Base-by-base conservation (phyloP, 1,284 basidiomycete species). In the Ceratobasidium sp. region DNA sequence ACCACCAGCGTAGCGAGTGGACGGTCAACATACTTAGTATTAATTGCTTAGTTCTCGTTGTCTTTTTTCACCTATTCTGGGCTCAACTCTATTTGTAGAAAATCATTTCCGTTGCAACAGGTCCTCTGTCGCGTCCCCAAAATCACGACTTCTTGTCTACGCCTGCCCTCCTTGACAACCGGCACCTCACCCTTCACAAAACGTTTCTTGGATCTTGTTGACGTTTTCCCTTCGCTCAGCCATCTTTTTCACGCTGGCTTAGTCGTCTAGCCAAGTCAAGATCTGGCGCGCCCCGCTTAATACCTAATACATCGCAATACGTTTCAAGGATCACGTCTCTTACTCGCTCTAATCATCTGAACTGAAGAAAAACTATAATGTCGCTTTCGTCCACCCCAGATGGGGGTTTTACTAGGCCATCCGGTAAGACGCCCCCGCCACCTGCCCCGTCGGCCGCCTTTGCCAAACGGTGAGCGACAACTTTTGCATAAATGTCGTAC, bases 361-460 rank as follows among this genome's bases (percentile, higher is more conserved):
- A 62, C 37, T 73, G 69, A 73, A 73, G 37, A 43, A 63, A 73
- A 73, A 73, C 11, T 73, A 73, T 73, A 73, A 73, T 73, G 69
- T 73, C 69, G 31, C 69, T 73, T 61, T 73, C 69, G 37, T 73
- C 69, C 14, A 73, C 69, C 48, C 69, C 69, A 41, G 69, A 73
- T 83, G 85, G 86, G 84, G 86, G 89, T 82, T 93, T 91, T 87
- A 86, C 90, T 80, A 90, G 91, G 85, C 88, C 91, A 78, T 90
- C 91, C 81, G 92, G 92, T 77, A 94, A 94, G 84, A 94, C 93
- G 1, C 93, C 93, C 76, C 93, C 93, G 24, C 69, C 69, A 76
- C 93, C 93, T 66, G 93, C 93, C 27, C 93, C 93, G 74, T 95
- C 93, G 76, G 93, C 93, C 78, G 93, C 92, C 39, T 95, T 86